Percentiles rank a stretch among this genome's conserved stretches.
Conservation (phyloP, 2,329 filamentous ascomycete species). For the Penicillium thymicola region DNA sequence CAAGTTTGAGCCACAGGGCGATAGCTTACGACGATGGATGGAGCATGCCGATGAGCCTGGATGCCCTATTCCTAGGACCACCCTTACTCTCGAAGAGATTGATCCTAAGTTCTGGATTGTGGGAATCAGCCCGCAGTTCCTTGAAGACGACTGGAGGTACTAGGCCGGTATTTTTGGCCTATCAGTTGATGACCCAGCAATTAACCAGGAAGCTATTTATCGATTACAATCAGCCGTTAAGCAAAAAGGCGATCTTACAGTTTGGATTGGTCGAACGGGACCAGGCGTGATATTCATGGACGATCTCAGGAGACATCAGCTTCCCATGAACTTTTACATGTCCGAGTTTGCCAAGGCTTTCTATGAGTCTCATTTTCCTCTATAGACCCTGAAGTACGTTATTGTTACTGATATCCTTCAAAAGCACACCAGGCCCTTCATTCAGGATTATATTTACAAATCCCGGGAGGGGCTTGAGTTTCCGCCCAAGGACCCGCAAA, state of each 20-base stretch:
- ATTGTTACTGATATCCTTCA: not conserved
- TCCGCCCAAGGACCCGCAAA: not conserved
- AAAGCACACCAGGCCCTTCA: not conserved
- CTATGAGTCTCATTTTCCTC: not conserved
- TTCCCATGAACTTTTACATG: not conserved
- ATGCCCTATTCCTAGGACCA: not conserved
- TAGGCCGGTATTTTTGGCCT: not conserved
- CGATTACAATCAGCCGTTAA: not conserved
- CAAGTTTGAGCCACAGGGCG: not conserved
- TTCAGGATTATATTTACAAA: not conserved
- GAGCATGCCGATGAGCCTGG: not conserved
- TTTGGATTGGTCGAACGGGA: slow-evolving; percentile 1
- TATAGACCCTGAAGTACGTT: not conserved
- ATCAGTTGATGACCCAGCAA: not conserved
- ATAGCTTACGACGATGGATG: not conserved
- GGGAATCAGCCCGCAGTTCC: not conserved
- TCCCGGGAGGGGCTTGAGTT: not conserved
- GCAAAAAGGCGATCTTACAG: too few relatives aligned
- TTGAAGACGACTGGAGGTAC: not conserved
- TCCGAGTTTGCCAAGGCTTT: slow-evolving; percentile 1
- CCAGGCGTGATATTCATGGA: slow-evolving; percentile 4
- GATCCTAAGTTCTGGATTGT: not conserved
- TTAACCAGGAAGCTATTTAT: not conserved
- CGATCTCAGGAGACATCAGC: not conserved
- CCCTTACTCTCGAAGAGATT: not conserved